These are phyloP conservation scores for Wickerhamomyces ciferrii DNA, from an alignment of 805 yeast genomes.

Conservation along the genomic window DNA sequence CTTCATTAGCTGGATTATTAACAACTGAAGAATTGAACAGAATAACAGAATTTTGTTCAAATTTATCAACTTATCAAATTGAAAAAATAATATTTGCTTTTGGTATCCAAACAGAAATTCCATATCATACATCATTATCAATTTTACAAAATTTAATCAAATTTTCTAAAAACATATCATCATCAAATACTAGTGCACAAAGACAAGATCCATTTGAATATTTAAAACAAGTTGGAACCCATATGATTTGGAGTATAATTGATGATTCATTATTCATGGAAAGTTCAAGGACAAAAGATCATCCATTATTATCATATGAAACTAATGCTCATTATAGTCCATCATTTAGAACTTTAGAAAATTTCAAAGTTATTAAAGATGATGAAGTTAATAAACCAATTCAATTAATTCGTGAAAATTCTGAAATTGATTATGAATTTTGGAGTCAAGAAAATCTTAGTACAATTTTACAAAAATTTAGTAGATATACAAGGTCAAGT, in stretches of 20 bases:
- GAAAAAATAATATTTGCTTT: slow-evolving; percentile 9
- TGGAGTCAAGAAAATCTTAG: slow-evolving; percentile 16
- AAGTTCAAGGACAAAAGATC: neutral
- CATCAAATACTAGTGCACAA: neutral
- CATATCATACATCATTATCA: slow-evolving; percentile 4
- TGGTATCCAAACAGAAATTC: slow-evolving; percentile 17
- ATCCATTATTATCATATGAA: slow-evolving; percentile 11
- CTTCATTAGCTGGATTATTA: slow-evolving; percentile 10
- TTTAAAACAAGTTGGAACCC: slow-evolving; percentile 3
- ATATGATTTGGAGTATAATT: slow-evolving; percentile 17
- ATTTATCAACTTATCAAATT: slow-evolving; percentile 1
- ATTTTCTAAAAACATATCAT: neutral
- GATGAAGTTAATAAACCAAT: neutral
- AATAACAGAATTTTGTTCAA: neutral
- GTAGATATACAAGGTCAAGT: slow-evolving; percentile 1
- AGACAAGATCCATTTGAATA: neutral
- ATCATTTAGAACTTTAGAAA: slow-evolving; percentile 7
- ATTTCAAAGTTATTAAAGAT: slow-evolving; percentile 5
- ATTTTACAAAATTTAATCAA: neutral
- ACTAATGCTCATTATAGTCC: slow-evolving; percentile 10
- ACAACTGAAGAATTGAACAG: slow-evolving; percentile 1
- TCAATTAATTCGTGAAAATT: neutral
- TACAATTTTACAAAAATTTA: slow-evolving; percentile 3
- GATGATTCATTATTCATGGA: slow-evolving; percentile 11
- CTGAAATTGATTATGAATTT: slow-evolving; percentile 7